Evolutionary conservation across 345 rosid species (phyloP), one percentile per base, ranked within the genome.

Genomic region (Mercurialis annua): DNA sequence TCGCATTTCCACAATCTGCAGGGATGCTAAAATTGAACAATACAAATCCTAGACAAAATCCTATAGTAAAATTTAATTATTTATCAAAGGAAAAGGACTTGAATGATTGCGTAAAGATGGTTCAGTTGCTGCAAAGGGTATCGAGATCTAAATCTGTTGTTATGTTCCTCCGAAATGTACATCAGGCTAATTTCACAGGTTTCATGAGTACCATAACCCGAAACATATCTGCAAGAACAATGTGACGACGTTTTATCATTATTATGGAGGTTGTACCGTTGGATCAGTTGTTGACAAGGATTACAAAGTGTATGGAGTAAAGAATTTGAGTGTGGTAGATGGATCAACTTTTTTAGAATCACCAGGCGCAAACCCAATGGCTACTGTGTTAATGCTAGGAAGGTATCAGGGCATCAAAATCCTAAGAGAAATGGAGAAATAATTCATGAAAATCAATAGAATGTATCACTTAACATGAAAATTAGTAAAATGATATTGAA

Each of bases 321-420:
- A 78, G 55, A 69, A 86, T 1, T 59, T 87, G 69, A 84, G 94
- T 73, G 90, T 90, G 0, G 63, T 88, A 4, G 95, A 92, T 65
- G 90, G 92, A 4, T 90, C 92, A 47, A 92, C 94, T 16, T 82
- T 87, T 48, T 58, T 66, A 54, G 90, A 82, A 61, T 89, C 94
- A 20, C 98, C 94, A 1, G 96, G 96, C 16, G 85, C 94, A 23
- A 90, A 87, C 54, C 96, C 98, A 20, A 86, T 85, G 95, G 92
- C 94, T 0, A 86, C 94, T 0, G 70, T 83, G 4, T 20, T 87
- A 66, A 89, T 89, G 92, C 77, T 87, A 27, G 98, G 98, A 27
- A 80, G 96, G 58, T 92, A 87, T 56, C 92, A 86, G 81, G 92
- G 92, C 64, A 72, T 84, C 73, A 82, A 76, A 46, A 74, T 86